These are phyloP conservation scores for Tephrocybe sp. DNA, from an alignment of 768 basidiomycete species.

Conservation along the genomic window DNA sequence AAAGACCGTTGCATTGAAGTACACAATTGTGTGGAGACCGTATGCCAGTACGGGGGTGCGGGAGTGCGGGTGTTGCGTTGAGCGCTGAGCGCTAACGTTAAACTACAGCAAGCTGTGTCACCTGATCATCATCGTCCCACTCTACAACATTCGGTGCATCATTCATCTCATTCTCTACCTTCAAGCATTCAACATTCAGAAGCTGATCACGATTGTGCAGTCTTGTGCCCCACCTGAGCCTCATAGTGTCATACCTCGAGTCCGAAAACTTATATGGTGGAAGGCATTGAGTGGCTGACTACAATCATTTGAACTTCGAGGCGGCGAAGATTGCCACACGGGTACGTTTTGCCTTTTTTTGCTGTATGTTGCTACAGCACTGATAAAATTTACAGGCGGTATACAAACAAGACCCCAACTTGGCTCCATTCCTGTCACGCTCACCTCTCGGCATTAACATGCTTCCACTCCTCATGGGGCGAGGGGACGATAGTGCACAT, in stretches of 20 bases:
- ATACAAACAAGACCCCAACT: conserved; percentile 75
- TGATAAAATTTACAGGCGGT: too few species aligned
- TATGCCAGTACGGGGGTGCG: too few species aligned
- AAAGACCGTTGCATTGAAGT: too few species aligned
- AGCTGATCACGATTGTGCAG: conserved; percentile 68
- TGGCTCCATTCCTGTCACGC: conserved; percentile 92
- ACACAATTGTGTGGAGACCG: too few species aligned
- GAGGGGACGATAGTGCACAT: too few species aligned
- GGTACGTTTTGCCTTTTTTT: conserved; percentile 33
- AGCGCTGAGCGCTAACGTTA: too few species aligned
- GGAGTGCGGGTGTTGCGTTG: too few species aligned
- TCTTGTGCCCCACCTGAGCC: conserved; percentile 75
- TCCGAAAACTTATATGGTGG: conserved; percentile 80
- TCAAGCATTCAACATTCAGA: too few species aligned
- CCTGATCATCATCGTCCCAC: conserved; percentile 92
- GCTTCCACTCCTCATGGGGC: conserved; percentile 84
- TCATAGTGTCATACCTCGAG: conserved; percentile 85
- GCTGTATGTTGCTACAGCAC: background rate
- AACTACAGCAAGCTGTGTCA: conserved; percentile 84
- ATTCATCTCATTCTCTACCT: too few species aligned
- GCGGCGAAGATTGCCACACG: conserved; percentile 88
- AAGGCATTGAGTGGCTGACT: conserved; percentile 85
- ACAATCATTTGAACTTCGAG: conserved; percentile 91
- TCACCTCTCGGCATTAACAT: too few species aligned
- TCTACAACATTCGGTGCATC: conserved; percentile 86